A percentile compares a stretch with the other conserved stretches of the same genome.
phyloP scores from a whole-genome alignment of 2,329 filamentous ascomycete species.

The Penicillium crustosum region DNA sequence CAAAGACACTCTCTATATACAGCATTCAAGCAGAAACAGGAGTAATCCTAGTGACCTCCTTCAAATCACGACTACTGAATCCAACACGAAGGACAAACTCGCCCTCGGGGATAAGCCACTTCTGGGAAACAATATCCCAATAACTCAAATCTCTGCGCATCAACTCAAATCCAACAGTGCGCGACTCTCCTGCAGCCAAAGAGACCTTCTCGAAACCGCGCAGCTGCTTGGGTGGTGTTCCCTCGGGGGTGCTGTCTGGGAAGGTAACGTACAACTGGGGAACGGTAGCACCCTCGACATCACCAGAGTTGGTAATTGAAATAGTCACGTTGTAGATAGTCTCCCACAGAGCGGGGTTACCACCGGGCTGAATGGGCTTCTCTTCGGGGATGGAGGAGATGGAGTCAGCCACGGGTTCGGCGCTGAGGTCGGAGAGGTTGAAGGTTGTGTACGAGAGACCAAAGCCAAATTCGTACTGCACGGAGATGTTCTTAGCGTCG shows the following conservation, averaged over 20 bases:
- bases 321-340: slow-evolving; percentile 47
- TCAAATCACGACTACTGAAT: slow-evolving; percentile 19
- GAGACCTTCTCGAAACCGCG: slow-evolving; percentile 63
- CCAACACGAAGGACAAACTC: slow-evolving; percentile 17
- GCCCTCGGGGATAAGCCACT: slow-evolving; percentile 51
- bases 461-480: slow-evolving; percentile 38
- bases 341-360: slow-evolving; percentile 27
- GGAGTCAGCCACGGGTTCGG: background rate
- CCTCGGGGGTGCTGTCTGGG: slow-evolving; percentile 11
- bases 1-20: background rate
- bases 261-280: slow-evolving; percentile 53
- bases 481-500: slow-evolving; percentile 20
- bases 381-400: slow-evolving; percentile 10
- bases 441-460: slow-evolving; percentile 71
- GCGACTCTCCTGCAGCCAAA: slow-evolving; percentile 32
- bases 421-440: slow-evolving; percentile 67
- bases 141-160: slow-evolving; percentile 63
- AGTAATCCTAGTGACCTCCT: background rate
- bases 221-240: slow-evolving; percentile 52
- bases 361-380: slow-evolving; percentile 50
- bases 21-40: background rate
- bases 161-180: slow-evolving; percentile 54
- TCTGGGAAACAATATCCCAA: slow-evolving; percentile 60
- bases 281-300: slow-evolving; percentile 67
- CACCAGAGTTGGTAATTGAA: slow-evolving; percentile 71